Base-by-base conservation (phyloP, 148 eudicot species). In the Vaccinium darrowii region DNA sequence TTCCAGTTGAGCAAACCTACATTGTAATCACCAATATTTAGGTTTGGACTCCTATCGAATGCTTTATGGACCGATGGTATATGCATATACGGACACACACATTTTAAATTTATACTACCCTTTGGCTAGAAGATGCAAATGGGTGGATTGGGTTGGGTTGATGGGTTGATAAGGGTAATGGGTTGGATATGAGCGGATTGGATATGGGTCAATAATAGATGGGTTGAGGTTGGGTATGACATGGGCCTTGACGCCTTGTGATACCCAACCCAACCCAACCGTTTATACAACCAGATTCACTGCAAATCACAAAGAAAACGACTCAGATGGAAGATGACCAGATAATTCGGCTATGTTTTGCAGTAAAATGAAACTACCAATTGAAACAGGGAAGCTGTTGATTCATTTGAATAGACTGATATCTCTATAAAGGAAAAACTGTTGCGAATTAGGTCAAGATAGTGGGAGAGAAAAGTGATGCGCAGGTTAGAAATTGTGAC, bases 281-380 rank as follows among this genome's bases (percentile, higher is more conserved):
- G 53, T 51, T 51, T 9, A 8, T 51, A 7, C 53, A 51, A 51
- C 53, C 53, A 51, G 2, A 51, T 51, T 51, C 53, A 51, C 53
- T 8, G 53, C 53, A 51, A 51, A 51, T 51, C 53, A 51, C 53
- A 51, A 51, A 51, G 9, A 51, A 9, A 51, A 51, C 9, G 53
- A 51, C 53, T 51, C 53, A 51, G 53, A 51, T 51, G 47, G 47
- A 43, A 43, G 7, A 43, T 43, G 6, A 43, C 47, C 6, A 43
- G 47, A 43, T 87, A 92, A 89, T 90, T 81, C 76, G 63, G 83
- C 15, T 79, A 33, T 53, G 11, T 18, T 30, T 30, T 14, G 18
- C 8, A 30, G 57, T 33, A 30, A 76, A 58, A 63, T 27, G 27
- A 63, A 81, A 63, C 79, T 74, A 76, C 75, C 33, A 43, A 67